phyloP scores from a whole-genome alignment of 805 yeast species.

The Candida gorgasii region DNA sequence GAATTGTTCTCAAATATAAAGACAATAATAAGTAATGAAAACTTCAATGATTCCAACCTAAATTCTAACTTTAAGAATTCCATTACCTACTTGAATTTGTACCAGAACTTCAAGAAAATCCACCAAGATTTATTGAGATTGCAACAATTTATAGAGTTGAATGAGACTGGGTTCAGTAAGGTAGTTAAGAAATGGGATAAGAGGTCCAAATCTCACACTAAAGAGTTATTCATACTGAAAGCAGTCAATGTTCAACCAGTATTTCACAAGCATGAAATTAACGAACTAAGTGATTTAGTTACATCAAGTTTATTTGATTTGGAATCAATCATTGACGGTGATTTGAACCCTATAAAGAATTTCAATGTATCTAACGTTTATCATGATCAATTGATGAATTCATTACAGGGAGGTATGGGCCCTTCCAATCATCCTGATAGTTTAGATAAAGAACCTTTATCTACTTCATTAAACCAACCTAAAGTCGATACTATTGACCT shows the following conservation, averaged over 20 bases:
- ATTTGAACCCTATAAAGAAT: conserved; percentile 33
- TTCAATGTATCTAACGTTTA: conserved; percentile 8
- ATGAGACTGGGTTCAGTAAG: conserved; percentile 94
- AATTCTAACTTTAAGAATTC: conserved; percentile 56
- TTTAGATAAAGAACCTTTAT: background rate
- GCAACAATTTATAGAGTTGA: conserved; percentile 91
- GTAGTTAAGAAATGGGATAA: conserved; percentile 98
- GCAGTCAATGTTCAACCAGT: conserved; percentile 97
- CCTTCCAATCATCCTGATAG: background rate
- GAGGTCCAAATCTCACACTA: conserved; percentile 90
- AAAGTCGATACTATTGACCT: background rate
- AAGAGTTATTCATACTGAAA: conserved; percentile 85
- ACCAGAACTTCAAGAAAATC: conserved; percentile 86
- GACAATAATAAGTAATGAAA: conserved; percentile 9
- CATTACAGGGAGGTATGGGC: conserved; percentile 8
- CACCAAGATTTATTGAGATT: conserved; percentile 84
- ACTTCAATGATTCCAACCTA: conserved; percentile 8
- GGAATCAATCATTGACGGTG: conserved; percentile 57
- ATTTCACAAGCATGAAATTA: conserved; percentile 85
- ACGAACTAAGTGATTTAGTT: conserved; percentile 76
- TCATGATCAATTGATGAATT: conserved; percentile 10
- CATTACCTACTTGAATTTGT: conserved; percentile 75
- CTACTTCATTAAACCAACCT: too few species aligned
- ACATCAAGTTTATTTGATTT: conserved; percentile 69
- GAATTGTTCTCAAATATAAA: conserved; percentile 39